Evolutionary conservation across 2,329 filamentous ascomycete genomes (phyloP).

Genomic region (Bipolaris cookei): DNA sequence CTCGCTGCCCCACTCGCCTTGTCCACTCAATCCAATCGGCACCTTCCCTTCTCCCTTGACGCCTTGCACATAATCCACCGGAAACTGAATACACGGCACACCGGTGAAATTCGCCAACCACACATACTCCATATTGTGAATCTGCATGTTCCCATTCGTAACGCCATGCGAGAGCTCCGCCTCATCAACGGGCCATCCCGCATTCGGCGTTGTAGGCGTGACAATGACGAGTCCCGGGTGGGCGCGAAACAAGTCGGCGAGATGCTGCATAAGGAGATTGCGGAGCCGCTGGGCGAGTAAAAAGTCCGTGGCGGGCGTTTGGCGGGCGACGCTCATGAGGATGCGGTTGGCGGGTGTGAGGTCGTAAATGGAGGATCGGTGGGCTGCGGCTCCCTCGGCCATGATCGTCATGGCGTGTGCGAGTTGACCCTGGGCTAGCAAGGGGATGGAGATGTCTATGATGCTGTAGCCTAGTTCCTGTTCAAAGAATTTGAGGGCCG

Average conservation of each 20-base stretch:
- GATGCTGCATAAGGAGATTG: slow-evolving; percentile 77
- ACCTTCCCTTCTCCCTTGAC: slow-evolving; percentile 61
- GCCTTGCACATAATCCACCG: slow-evolving; percentile 73
- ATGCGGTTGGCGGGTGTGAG: slow-evolving; percentile 73
- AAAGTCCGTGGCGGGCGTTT: slow-evolving; percentile 72
- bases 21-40: slow-evolving; percentile 61
- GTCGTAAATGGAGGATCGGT: slow-evolving; percentile 59
- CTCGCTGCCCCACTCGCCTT: slow-evolving; percentile 62
- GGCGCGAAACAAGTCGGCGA: slow-evolving; percentile 71
- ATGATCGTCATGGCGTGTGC: slow-evolving; percentile 82
- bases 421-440: slow-evolving; percentile 72
- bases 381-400: slow-evolving; percentile 65
- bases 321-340: slow-evolving; percentile 68
- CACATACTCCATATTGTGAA: slow-evolving; percentile 84
- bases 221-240: slow-evolving; percentile 80
- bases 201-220: slow-evolving; percentile 76
- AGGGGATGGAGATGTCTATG: slow-evolving; percentile 69
- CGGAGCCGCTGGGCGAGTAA: slow-evolving; percentile 76
- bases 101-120: slow-evolving; percentile 86
- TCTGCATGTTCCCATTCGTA: slow-evolving; percentile 72
- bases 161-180: slow-evolving; percentile 68
- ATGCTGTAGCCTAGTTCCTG: slow-evolving; percentile 59
- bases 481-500: slow-evolving; percentile 65
- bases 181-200: slow-evolving; percentile 75
- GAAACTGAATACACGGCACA: slow-evolving; percentile 74